phyloP scores from a whole-genome alignment of 257 asterid species.

The Jaltomata sinuosa region DNA sequence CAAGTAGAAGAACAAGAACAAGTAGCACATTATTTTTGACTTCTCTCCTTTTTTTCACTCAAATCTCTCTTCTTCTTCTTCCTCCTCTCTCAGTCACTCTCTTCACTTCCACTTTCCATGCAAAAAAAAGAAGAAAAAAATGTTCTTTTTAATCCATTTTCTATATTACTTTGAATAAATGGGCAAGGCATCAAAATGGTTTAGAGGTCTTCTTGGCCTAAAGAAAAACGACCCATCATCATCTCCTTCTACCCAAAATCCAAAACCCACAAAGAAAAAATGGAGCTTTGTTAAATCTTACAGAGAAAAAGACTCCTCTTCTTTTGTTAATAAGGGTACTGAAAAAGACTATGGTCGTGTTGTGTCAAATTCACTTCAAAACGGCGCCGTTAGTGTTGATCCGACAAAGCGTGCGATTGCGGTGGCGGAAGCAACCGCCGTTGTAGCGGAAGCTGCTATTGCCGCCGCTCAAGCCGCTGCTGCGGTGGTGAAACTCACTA shows the following conservation, averaged over 20 bases:
- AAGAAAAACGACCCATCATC: slow-evolving; percentile 21
- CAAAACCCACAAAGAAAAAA: slow-evolving; percentile 37
- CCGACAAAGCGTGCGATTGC: slow-evolving; percentile 58
- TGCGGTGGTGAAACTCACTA: slow-evolving; percentile 53
- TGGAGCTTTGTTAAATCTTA: slow-evolving; percentile 51
- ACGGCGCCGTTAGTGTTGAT: slow-evolving; percentile 6
- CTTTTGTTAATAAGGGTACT: no score
- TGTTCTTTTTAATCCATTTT: neutral
- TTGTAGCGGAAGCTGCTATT: slow-evolving; percentile 75
- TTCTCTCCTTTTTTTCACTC: neutral
- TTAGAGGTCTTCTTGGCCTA: slow-evolving; percentile 68
- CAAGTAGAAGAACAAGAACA: neutral
- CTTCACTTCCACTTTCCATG: slow-evolving; percentile 1
- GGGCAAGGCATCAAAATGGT: slow-evolving; percentile 89
- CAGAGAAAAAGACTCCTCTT: neutral
- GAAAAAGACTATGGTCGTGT: neutral
- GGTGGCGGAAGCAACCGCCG: slow-evolving; percentile 65
- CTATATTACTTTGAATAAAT: slow-evolving; percentile 9
- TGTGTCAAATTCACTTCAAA: neutral
- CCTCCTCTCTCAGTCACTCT: neutral
- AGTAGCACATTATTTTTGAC: neutral
- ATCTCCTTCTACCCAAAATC: slow-evolving; percentile 2
- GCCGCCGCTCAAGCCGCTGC: slow-evolving; percentile 78
- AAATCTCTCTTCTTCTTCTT: neutral
- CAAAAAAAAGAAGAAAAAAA: neutral